Evolutionary conservation across 805 yeast species (phyloP), one percentile per base, ranked within the genome.

Genomic region (Saccharomycopsis sp.): DNA sequence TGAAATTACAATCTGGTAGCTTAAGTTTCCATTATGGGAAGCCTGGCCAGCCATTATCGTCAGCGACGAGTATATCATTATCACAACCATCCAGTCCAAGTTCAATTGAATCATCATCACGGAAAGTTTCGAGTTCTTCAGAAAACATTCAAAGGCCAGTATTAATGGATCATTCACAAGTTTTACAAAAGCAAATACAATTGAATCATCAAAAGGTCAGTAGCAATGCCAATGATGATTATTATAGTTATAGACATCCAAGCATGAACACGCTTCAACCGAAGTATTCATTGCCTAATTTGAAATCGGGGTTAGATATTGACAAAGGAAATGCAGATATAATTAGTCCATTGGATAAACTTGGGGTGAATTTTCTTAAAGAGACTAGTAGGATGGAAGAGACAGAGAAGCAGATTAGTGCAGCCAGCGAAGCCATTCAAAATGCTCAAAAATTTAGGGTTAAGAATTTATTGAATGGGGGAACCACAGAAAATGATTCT

Each of bases 351-450:
- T 35, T 20, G 9, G 39, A 35, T 14, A 35, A 35, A n/a, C 6
- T 35, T 5, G 39, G 39, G 7, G 8, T 20, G 6, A 9, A 9
- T 8, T 9, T 9, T 8, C 27, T 20, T 16, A 40, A 41, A 17
- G 41, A n/a, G 7, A 14, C 35, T 14, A 8, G 8, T 26, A 13
- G 13, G 29, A 9, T 26, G 8, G 29, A 26, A 8, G 29, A 26
- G 29, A 8, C 35, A 14, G 35, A 31, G 19, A 31, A 31, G 11
- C 35, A 31, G 35, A 11, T 47, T 4, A 4, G 6, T 19, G 48
- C 48, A 14, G 51, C 48, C 9, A 47, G 33, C 31, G 51, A 47
- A 19, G 51, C 51, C 8, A 43, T 40, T 28, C 48, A 40, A 14
- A 38, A 23, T n/a, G 48, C 48, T 7, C 51, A 47, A 32, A 39